A percentile compares a stretch with the other conserved stretches of the same genome.
Conservation (phyloP, 768 basidiomycete species). For the Tulasnella sp. region DNA sequence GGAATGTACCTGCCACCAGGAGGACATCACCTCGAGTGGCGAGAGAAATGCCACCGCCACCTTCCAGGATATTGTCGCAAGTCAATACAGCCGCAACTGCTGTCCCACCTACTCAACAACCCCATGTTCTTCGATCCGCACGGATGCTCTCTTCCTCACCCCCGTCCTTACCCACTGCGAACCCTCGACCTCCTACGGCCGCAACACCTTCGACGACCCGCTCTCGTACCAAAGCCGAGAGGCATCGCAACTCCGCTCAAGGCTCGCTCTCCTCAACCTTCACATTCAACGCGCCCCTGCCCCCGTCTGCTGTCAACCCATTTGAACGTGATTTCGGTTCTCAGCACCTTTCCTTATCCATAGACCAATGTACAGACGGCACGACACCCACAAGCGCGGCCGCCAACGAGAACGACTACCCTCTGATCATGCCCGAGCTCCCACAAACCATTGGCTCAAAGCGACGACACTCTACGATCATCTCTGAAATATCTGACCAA, state of each 20-base stretch:
- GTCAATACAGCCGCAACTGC: background rate
- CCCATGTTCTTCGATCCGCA: background rate
- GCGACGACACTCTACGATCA: conserved; percentile 68
- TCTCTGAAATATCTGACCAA: conserved; percentile 42
- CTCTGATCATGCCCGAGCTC: conserved; percentile 27
- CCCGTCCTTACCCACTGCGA: background rate
- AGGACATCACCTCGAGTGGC: background rate
- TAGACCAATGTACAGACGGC: conserved; percentile 57
- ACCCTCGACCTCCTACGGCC: background rate
- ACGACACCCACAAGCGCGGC: conserved; percentile 27
- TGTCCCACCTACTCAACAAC: background rate
- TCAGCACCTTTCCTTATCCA: conserved; percentile 3
- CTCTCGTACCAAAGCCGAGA: background rate
- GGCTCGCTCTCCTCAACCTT: background rate
- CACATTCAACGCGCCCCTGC: background rate
- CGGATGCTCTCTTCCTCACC: background rate
- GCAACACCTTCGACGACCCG: background rate
- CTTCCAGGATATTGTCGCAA: background rate
- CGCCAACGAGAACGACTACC: conserved; percentile 11
- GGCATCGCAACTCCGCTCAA: background rate
- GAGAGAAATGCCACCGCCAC: background rate
- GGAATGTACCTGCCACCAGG: background rate
- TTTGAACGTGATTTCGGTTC: conserved; percentile 11
- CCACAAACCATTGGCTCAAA: conserved; percentile 40
- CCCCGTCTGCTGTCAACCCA: background rate